Evolutionary conservation across 2,329 filamentous ascomycete species (phyloP).

Genomic region (Cytospora leucostoma): DNA sequence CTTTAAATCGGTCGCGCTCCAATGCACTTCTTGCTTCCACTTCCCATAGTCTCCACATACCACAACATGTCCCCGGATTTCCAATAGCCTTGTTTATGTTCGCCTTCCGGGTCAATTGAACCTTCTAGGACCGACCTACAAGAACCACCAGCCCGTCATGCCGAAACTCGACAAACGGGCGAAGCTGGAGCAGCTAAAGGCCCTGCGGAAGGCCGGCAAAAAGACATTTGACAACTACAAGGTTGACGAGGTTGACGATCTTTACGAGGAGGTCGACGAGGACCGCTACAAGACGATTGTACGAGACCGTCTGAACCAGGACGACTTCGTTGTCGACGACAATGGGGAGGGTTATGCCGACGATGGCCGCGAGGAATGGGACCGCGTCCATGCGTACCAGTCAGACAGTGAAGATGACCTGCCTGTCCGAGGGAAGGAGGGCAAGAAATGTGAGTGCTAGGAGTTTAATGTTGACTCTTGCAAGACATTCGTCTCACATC

Average conservation of each 20-base stretch:
- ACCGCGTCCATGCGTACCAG: slow-evolving; percentile 66
- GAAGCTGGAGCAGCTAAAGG: slow-evolving; percentile 76
- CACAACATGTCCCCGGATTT: slow-evolving; percentile 16
- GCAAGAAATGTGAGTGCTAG: slow-evolving; percentile 50
- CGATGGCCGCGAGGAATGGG: slow-evolving; percentile 94
- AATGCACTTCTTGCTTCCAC: slow-evolving; percentile 15
- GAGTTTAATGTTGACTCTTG: not conserved
- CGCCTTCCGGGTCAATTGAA: slow-evolving; percentile 11
- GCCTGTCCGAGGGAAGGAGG: slow-evolving; percentile 48
- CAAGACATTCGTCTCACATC: not conserved
- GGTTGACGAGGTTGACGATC: slow-evolving; percentile 76
- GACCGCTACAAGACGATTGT: slow-evolving; percentile 97
- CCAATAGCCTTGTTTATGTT: slow-evolving; percentile 6
- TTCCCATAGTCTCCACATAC: slow-evolving; percentile 14
- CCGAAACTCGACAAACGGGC: slow-evolving; percentile 48
- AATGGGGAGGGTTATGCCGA: slow-evolving; percentile 97
- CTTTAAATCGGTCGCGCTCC: slow-evolving; percentile 25
- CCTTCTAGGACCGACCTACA: not conserved
- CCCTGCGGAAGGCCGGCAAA: slow-evolving; percentile 84
- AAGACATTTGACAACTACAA: slow-evolving; percentile 87
- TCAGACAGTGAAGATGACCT: slow-evolving; percentile 75
- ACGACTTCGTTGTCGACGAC: slow-evolving; percentile 98
- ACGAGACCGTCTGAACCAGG: slow-evolving; percentile 81
- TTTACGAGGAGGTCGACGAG: slow-evolving; percentile 97
- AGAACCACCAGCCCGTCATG: slow-evolving; percentile 38